Base-by-base conservation (phyloP, 148 eudicot genomes). In the Rhododendron ferrugineum region DNA sequence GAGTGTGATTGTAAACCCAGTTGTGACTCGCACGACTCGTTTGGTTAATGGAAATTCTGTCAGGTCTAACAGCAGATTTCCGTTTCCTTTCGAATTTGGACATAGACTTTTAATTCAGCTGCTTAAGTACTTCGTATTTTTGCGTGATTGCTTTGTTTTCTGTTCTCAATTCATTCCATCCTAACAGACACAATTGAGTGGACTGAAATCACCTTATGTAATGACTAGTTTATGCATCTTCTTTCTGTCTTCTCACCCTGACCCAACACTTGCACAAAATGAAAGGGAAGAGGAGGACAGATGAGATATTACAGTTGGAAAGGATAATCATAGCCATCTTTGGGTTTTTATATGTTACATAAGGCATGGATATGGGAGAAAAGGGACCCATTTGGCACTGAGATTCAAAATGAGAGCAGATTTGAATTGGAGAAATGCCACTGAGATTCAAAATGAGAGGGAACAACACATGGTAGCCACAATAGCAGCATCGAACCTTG, bases 381-480 rank as follows among this genome's bases (percentile, higher is more conserved):
- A 79, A 37, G 28, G 83, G 88, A 36, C 88, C 88, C 85, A 72
- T 7, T 85, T 68, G 46, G 77, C 58, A 79, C 10, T 7, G 44
- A 74, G 28, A 70, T 81, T 86, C 50, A 80, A 82, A 64, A 40
- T 64, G 70, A 56, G 70, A 7, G 77, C 34, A 34, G 58, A 84
- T 56, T 79, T 78, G 37, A 64, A 66, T 54, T 20, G 37, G 79
- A 50, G 37, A 66, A 80, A 52, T 78, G 70, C 49, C 68, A 79
- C 10, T 7, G 44, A 74, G 28, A 70, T 81, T 86, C 50, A 80
- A 82, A 64, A 40, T 64, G 70, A 56, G 36, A n/a, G 80, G 62
- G 58, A 82, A 5, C 88, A 78, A 13, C 88, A 88, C 88, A 85
- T 87, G 90, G 85, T 87, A 34, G 81, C 87, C 91, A 90, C 90